Conservation (phyloP, 2,329 filamentous ascomycete species). For the Diaporthe aspalathi region DNA sequence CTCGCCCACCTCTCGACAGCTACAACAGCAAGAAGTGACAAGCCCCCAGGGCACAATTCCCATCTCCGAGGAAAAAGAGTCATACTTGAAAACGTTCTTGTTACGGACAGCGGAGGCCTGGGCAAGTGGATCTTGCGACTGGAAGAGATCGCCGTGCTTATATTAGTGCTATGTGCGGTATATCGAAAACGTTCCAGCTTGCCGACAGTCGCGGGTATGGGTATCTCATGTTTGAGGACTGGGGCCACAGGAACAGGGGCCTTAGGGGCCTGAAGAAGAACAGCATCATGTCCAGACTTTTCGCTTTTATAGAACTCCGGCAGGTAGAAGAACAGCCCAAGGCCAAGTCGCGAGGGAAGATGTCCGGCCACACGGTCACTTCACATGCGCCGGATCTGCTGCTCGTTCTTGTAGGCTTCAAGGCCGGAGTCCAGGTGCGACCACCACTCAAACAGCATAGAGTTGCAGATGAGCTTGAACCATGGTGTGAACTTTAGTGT, state of each 20-base stretch:
- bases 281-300: constrained; percentile 13
- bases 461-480: constrained; percentile 99
- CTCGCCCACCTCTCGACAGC: background rate
- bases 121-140: too few relatives aligned
- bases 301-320: background rate
- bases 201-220: constrained; percentile 18
- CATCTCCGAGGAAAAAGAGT: background rate
- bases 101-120: background rate
- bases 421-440: constrained; percentile 82
- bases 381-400: constrained; percentile 86
- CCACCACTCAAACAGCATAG: constrained; percentile 99
- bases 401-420: constrained; percentile 87
- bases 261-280: constrained; percentile 2
- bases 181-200: constrained; percentile 7
- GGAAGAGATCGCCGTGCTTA: constrained; percentile 6
- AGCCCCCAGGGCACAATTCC: background rate
- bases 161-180: constrained; percentile 31
- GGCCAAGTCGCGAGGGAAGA: background rate
- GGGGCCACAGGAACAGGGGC: constrained; percentile 8
- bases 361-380: background rate
- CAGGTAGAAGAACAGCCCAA: background rate
- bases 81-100: background rate
- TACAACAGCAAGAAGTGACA: background rate
- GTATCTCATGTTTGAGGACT: constrained; percentile 24
- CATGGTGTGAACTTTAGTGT: constrained; percentile 91